These are phyloP conservation scores for Rhizodiscina lignyota DNA, from an alignment of 495 filamentous ascomycete genomes.

Conservation along the genomic window DNA sequence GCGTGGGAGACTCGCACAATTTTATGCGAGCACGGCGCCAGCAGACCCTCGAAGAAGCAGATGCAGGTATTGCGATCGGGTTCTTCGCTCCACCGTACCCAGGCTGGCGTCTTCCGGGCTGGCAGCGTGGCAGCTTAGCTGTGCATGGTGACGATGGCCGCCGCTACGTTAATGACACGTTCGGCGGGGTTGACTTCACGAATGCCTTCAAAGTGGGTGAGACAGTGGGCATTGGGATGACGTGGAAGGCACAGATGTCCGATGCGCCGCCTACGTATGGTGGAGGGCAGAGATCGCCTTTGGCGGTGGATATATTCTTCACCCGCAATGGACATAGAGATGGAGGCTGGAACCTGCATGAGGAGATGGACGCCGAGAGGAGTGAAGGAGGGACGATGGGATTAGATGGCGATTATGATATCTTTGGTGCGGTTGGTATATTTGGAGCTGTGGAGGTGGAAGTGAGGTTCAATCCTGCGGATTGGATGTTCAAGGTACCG, in stretches of 20 bases:
- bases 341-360: constrained; percentile 69
- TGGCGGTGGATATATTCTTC: constrained; percentile 40
- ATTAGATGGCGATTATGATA: constrained; percentile 62
- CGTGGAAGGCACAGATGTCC: constrained; percentile 28
- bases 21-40: neutral
- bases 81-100: constrained; percentile 74
- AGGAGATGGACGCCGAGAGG: constrained; percentile 51
- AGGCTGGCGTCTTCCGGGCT: constrained; percentile 72
- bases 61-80: constrained; percentile 57
- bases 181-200: constrained; percentile 64
- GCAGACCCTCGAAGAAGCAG: constrained; percentile 20
- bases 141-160: constrained; percentile 87
- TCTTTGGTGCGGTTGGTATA: constrained; percentile 65
- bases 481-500: too few relatives aligned
- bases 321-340: constrained; percentile 48
- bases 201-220: constrained; percentile 34
- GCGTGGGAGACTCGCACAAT: constrained; percentile 15
- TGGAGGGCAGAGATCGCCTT: neutral
- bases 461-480: constrained; percentile 35
- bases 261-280: constrained; percentile 15
- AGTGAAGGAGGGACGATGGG: constrained; percentile 46
- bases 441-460: constrained; percentile 61
- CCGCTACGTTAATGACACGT: constrained; percentile 71
- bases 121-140: constrained; percentile 73
- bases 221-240: constrained; percentile 55